Base-by-base conservation (phyloP, 2,329 filamentous ascomycete genomes). In the Aspergillus phoenicis region DNA sequence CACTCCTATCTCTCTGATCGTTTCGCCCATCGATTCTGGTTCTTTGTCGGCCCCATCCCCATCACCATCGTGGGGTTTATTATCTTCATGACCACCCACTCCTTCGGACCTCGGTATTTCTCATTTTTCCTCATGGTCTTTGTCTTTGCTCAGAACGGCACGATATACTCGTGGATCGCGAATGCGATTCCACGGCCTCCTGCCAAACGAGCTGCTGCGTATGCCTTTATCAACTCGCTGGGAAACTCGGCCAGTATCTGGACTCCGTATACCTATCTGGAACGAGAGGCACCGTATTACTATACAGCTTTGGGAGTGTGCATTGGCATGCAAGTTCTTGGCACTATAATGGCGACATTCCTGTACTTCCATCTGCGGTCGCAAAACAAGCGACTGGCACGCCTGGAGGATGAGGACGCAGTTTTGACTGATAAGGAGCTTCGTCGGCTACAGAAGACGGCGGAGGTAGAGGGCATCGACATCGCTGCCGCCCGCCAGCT, bases 41-140 rank as follows among this genome's bases (percentile, higher is more conserved):
- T 83, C 75, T 82, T 81, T 70, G 64, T 81, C 33, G 82, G 84
- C 63, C 83, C 84, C 0, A 80, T 85, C 30, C 78, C 80, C 2
- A 72, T 85, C 63, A 79, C 80, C 10, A 81, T 85, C 36, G 63
- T 81, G 26, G 84, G 83, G 7, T 83, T 81, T 59, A 68, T 84
- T 48, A 73, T 86, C 58, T 86, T 85, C 74, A 85, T 85, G 81
- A 80, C 79, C 5, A 82, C 80, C 4, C 68, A 77, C 8, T 67
- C 67, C 30, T 85, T 86, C 58, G 84, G 82, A 0, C 78, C 83
- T 0, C 79, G 81, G 17, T 87, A 86, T 74, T 82, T 85, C 71
- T 81, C 78, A 41, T 76, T 85, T 59, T 85, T 85, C 76, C 75
- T 85, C 28, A 82, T 85, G 76, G 80, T 80, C 63, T 84, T 85